Evolutionary conservation across 176 grass and related monocot genomes (phyloP), one percentile per base, ranked within the genome.

Genomic region (Oryza longistaminata): DNA sequence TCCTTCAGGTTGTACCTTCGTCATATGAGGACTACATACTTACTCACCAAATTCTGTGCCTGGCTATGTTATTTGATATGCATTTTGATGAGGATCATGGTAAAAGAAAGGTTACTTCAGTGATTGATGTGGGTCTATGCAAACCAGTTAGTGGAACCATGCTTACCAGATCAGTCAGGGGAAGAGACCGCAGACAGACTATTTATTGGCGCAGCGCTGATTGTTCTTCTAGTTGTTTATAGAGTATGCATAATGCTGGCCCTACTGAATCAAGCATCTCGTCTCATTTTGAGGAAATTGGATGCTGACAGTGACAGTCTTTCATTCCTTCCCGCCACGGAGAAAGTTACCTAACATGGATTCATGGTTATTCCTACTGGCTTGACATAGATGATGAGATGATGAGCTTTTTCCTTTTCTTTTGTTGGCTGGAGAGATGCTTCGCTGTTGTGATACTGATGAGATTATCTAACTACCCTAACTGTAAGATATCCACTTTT

Each of bases 21-120:
- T 81, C 81, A 2, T 73, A 69, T 49, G 96, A 95, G 78, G 88
- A 94, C 64, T 91, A 92, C 68, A 78, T 94, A 71, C 75, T 99
- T 49, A 81, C 86, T 48, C 91, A 98, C 87, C 96, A 96, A 90
- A 71, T 98, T 87, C 52, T 85, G 62, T 98, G 88, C 86, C 66
- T 98, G 34, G 86, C 85, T 70, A 92, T 98, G 93, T 78, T 98
- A 60, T 92, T 94, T 71, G 96, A 98, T 89, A 90, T 94, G 65
- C 87, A 98, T 90, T 95, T 90, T 86, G 93, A 86, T 19, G 85
- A 71, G 45, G 74, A 78, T 58, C 64, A 91, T 1, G 90, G 89
- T 61, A 92, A 92, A 88, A 94, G 83, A 61, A 99, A 92, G 90
- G 88, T 87, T 52, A 91, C 90, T 85, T 90, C 91, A 16, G 88